Evolutionary conservation across 106 monocot genomes (phyloP), one percentile per base, ranked within the genome.

Genomic region (Agapanthus africanus): DNA sequence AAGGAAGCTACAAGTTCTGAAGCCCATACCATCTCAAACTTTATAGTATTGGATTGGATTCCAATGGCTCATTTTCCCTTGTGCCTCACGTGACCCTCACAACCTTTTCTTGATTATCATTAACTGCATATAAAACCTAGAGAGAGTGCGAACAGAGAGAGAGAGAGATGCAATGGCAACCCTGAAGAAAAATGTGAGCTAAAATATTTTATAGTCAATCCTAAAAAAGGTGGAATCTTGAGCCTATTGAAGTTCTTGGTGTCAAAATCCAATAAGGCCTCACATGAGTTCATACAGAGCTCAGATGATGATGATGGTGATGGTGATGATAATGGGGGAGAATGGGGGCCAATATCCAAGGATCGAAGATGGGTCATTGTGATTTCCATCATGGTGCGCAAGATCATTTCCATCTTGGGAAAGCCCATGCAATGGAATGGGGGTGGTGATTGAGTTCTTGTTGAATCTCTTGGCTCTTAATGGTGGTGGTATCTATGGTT

Each of bases 351-450:
- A 10, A 6, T 39, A 3, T 22, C 25, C 0, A 28, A 23, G 25
- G 80, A 50, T 13, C 75, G 49, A 6, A 42, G 80, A 37, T 80
- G 69, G 76, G 71, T 76, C 47, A 77, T 82, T 11, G 32, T 82
- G 34, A 62, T 83, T 7, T 80, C 82, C 26, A 28, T 87, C 52
- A 22, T 83, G 0, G 7, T 77, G 19, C 46, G 80, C 27, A 73
- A 50, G 76, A 61, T 88, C 81, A 52, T 88, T 46, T 39, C 57
- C 28, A 21, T 77, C 6, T 40, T 82, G 19, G 37, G 72, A 3
- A 78, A 78, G 65, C 89, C 85, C 25, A 37, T 89, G 74, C 47
- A 79, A 75, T 69, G 65, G 68, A 26, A n/a, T 39, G n/a, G 89
- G 89, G 3, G 19, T 70, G 11, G 35, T 73, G 26, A 22, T 85